Conservation (phyloP, 2,329 filamentous ascomycete species). For the Monosporascus sp. region DNA sequence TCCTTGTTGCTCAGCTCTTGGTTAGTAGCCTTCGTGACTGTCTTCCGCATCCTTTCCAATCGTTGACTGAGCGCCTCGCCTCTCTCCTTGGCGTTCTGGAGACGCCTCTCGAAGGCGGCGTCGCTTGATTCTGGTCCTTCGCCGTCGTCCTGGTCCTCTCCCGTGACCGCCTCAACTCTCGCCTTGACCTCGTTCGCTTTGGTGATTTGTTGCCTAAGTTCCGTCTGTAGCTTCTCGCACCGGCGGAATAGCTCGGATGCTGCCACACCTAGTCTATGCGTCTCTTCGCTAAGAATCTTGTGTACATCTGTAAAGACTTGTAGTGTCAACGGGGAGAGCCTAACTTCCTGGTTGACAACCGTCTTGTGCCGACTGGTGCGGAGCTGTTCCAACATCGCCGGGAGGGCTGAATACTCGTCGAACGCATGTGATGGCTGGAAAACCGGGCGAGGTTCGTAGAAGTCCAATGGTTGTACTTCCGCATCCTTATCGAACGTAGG, state of each 20-base stretch:
- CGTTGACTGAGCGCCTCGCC: conserved; percentile 44
- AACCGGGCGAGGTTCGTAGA: conserved; percentile 60
- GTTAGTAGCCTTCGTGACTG: conserved; percentile 40
- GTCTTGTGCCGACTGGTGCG: conserved; percentile 57
- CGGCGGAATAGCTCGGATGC: conserved; percentile 69
- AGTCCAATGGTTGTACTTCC: conserved; percentile 43
- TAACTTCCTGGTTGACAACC: conserved; percentile 61
- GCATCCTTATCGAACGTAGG: conserved; percentile 38
- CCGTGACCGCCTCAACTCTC: conserved; percentile 62
- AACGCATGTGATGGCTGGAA: conserved; percentile 62
- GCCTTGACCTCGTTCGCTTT: conserved; percentile 61
- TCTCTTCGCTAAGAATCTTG: conserved; percentile 65
- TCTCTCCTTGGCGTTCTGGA: conserved; percentile 41
- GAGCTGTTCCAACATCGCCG: conserved; percentile 50
- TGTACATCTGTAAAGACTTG: conserved; percentile 70
- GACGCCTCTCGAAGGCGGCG: conserved; percentile 51
- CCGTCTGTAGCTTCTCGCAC: conserved; percentile 62
- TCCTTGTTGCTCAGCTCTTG: conserved; percentile 60
- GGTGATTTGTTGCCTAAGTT: conserved; percentile 62
- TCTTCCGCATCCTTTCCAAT: conserved; percentile 43
- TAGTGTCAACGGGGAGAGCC: conserved; percentile 65
- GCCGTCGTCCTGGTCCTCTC: conserved; percentile 48
- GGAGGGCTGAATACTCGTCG: conserved; percentile 51
- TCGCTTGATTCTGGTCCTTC: conserved; percentile 49
- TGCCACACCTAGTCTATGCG: conserved; percentile 61